Evolutionary conservation across 257 asterid species (phyloP), one percentile per base, ranked within the genome.

Genomic region (Echites panduratus): DNA sequence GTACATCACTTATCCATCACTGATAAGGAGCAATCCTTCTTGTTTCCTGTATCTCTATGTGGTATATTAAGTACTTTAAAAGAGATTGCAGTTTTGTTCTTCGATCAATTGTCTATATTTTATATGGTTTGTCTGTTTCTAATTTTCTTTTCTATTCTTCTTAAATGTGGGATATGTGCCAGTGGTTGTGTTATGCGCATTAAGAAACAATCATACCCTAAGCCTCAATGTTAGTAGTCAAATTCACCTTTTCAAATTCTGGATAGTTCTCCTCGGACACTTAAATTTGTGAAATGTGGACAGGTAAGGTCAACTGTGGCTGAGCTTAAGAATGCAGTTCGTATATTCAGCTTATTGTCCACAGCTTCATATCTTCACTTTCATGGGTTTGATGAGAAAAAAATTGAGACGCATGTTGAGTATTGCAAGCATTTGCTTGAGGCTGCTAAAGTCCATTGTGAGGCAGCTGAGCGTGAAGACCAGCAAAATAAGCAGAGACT

Each of bases 381-480:
- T 77, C 99, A 94, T 81, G 98, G 99, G 68, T 91, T 94, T 81
- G 99, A 95, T 75, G 99, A 95, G 87, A 92, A 89, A 86, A 92
- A 95, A 82, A 95, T 95, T 6, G 98, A 89, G 75, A 95, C 99
- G 75, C 99, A 95, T 69, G 99, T 95, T 79, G 95, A 89, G 26
- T 95, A 95, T 79, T 92, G 98, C 88, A 89, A 90, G 85, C 98
- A 88, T 82, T 85, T 92, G 85, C 97, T 95, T 67, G 98, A 89
- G 72, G 97, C 95, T 66, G 99, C 98, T 70, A 91, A 80, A 74
- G 98, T 91, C 72, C 98, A 95, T 53, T 88, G 95, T 67, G 98
- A 92, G 65, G 92, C 87, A 58, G 99, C 98, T 79, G 97, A 95
- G 89, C 93, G 89, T 43, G 99, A 92, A 76, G 99, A 95, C 75